Base-by-base conservation (phyloP, 257 asterid genomes). In the Solanum virginianum region DNA sequence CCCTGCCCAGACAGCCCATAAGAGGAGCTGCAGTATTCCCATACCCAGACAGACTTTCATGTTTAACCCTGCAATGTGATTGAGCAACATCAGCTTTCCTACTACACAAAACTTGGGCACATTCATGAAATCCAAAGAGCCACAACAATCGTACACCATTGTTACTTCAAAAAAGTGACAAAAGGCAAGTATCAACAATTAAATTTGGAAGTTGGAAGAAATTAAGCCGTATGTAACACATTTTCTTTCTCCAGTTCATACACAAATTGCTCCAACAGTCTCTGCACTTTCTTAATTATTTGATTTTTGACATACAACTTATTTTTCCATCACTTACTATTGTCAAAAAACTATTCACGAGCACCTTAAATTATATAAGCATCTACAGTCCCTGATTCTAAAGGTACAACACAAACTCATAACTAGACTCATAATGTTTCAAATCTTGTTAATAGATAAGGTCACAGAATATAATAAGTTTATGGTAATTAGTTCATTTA, bases 1-100 rank as follows among this genome's bases (percentile, higher is more conserved):
- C 47, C 92, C 91, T 16, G 97, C 98, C 99, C 99, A 95, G 70
- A 91, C 86, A 29, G 93, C 95, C 98, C 99, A 94, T 86, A 93
- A 1, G 10, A 80, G 29, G 3, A 92, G 89, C 89, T 94, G 95
- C 22, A 85, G 36, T 7, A 90, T 45, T 22, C 92, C 93, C 94
- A 95, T 84, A 49, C 89, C 88, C 86, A 91, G 86, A 26, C 95
- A 95, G 5, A 94, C 91, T 91, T 85, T 92, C 94, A 88, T 89
- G 91, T 95, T 95, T 90, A 87, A 86, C 60, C 97, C 97, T 95
- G 96, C 89, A 89, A 88, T 22, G 45, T 24, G 63, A 77, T 77
- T 62, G 0, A 79, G 62, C 45, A 77, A 77, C 22, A 77, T 77
- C 82, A 77, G 24, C 14, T 51, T 24, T 77, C 36, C 6, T 77